Percentiles rank a stretch among this genome's conserved stretches.
These are phyloP conservation scores for Pythium periplocum DNA, from an alignment of 352 stramenopile genomes.

Conservation along the genomic window DNA sequence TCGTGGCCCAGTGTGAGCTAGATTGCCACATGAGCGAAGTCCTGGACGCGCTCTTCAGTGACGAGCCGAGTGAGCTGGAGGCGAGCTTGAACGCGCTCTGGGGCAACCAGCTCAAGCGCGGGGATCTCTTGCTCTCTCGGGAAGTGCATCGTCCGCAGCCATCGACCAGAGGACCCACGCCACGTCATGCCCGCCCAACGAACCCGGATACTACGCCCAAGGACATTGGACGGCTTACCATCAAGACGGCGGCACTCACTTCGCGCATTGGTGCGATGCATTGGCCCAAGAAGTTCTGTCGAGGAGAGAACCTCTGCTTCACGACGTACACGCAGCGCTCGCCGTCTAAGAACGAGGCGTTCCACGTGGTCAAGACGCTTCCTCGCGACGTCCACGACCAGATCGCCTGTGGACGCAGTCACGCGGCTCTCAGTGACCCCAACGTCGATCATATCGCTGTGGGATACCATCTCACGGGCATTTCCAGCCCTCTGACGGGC, in stretches of 20 bases:
- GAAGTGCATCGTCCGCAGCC: conserved; percentile 1
- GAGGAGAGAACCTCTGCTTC: conserved; percentile 54
- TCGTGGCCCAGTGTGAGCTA: conserved; percentile 47
- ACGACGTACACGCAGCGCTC: conserved; percentile 45
- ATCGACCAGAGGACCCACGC: neutral
- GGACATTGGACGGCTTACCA: conserved; percentile 18
- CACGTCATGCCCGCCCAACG: neutral
- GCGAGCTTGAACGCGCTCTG: conserved; percentile 55
- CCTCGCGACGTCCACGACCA: conserved; percentile 38
- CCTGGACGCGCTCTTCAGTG: conserved; percentile 57
- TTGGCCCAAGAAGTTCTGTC: conserved; percentile 24
- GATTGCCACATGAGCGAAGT: conserved; percentile 49
- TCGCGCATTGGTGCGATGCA: conserved; percentile 22
- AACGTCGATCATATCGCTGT: conserved; percentile 55
- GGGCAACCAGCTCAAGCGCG: conserved; percentile 43
- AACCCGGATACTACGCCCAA: conserved; percentile 4
- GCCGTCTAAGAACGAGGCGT: conserved; percentile 34
- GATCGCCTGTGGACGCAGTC: conserved; percentile 17
- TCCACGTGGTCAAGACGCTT: conserved; percentile 66
- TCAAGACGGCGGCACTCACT: conserved; percentile 45
- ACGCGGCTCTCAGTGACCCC: conserved; percentile 20
- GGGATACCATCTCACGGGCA: conserved; percentile 51
- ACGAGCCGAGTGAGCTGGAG: conserved; percentile 45
- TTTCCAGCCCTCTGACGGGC: conserved; percentile 40
- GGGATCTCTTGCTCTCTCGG: conserved; percentile 38